A percentile compares a stretch with the other conserved stretches of the same genome.
Evolutionary conservation across 2,329 filamentous ascomycete genomes (phyloP).

Genomic region (Verticillium nonalfalfae): DNA sequence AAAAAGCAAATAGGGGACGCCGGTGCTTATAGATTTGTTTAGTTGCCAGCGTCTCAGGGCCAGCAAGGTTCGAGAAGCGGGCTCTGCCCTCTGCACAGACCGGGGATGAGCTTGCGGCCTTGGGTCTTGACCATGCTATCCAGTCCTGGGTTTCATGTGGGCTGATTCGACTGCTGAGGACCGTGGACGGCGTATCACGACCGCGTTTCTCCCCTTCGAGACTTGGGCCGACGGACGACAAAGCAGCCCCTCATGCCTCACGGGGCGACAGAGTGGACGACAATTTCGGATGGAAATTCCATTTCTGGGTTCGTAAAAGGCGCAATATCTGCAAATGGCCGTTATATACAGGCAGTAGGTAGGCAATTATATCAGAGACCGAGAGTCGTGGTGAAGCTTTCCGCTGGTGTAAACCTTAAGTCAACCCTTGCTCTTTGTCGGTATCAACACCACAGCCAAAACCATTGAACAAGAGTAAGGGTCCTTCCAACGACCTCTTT

Average conservation of each 20-base stretch:
- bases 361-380: no score
- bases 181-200: neutral
- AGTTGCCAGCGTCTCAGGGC: neutral
- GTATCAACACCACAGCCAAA: no score
- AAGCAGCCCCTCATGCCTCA: neutral
- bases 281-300: neutral
- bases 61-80: neutral
- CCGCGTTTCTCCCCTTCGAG: no score
- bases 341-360: no score
- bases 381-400: no score
- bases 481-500: no score
- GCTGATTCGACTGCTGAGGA: neutral
- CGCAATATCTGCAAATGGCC: no score
- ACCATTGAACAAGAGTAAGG: no score
- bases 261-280: no score
- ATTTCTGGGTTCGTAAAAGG: neutral
- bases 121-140: neutral
- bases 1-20: neutral
- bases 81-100: neutral
- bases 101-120: neutral
- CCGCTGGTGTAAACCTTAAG: no score
- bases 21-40: neutral
- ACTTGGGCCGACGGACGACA: no score
- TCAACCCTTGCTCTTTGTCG: no score
- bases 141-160: neutral